phyloP scores from a whole-genome alignment of 257 asterid genomes.

The Jasminum sambac region DNA sequence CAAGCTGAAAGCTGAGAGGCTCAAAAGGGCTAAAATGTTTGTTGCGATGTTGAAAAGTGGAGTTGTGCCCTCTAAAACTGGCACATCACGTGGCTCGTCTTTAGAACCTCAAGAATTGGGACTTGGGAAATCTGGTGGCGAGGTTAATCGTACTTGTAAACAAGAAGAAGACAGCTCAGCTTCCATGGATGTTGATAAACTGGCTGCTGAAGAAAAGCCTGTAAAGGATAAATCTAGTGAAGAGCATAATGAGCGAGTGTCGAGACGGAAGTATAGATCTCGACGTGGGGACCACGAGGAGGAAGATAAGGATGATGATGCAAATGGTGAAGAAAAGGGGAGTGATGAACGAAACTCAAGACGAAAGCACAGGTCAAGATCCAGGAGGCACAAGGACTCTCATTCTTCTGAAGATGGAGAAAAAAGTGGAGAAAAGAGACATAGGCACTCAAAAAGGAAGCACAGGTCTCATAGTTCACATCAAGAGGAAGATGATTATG shows the following conservation, averaged over 20 bases:
- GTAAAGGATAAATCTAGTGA: conserved; percentile 36
- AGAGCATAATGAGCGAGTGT: conserved; percentile 36
- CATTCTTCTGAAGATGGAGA: conserved; percentile 42
- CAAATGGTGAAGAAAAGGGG: conserved; percentile 16
- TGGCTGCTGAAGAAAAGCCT: conserved; percentile 34
- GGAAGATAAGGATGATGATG: conserved; percentile 31
- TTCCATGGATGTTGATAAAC: conserved; percentile 34
- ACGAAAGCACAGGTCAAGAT: conserved; percentile 51
- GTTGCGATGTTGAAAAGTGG: conserved; percentile 78
- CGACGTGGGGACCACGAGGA: conserved; percentile 31
- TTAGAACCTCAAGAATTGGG: conserved; percentile 57
- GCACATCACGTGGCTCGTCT: conserved; percentile 51
- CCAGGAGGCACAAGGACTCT: conserved; percentile 38
- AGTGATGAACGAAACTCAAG: conserved; percentile 33
- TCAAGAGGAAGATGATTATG: conserved; percentile 29
- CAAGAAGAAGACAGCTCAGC: conserved; percentile 49
- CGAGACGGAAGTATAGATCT: conserved; percentile 47
- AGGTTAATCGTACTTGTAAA: conserved; percentile 32
- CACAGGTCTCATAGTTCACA: conserved; percentile 33
- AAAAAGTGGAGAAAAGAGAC: conserved; percentile 37
- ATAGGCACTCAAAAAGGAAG: conserved; percentile 32
- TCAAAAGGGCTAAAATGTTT: conserved; percentile 87
- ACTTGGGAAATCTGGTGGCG: conserved; percentile 28
- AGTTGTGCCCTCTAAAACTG: conserved; percentile 47
- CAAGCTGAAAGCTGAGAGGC: conserved; percentile 84